A percentile compares a stretch with the other conserved stretches of the same genome.
These are phyloP conservation scores for Vanrija pseudolonga DNA, from an alignment of 1,284 basidiomycete species.

Conservation along the genomic window DNA sequence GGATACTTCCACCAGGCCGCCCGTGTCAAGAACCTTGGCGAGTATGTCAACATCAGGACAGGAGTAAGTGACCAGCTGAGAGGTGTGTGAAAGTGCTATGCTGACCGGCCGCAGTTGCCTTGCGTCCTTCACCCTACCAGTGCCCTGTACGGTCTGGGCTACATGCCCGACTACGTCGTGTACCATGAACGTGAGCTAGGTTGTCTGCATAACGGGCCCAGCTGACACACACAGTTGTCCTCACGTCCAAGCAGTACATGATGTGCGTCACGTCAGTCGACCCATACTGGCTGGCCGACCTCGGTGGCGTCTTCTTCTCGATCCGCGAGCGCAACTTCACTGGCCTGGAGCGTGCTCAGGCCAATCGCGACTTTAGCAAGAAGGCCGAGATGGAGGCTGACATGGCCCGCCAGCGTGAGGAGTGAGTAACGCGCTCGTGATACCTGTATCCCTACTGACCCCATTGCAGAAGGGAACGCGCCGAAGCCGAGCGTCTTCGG, in stretches of 20 bases:
- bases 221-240: conserved; percentile 56
- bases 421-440: conserved; percentile 57
- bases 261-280: conserved; percentile 93
- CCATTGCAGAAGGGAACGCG: conserved; percentile 31
- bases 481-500: conserved; percentile 61
- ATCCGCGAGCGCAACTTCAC: conserved; percentile 94
- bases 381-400: conserved; percentile 79
- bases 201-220: conserved; percentile 13
- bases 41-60: conserved; percentile 97
- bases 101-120: conserved; percentile 35
- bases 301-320: conserved; percentile 91
- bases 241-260: conserved; percentile 93
- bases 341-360: conserved; percentile 62
- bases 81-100: background rate
- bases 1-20: conserved; percentile 99
- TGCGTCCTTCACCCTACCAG: conserved; percentile 83
- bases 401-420: conserved; percentile 80
- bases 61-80: conserved; percentile 54
- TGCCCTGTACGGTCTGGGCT: conserved; percentile 92
- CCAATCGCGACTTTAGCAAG: conserved; percentile 83
- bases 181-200: conserved; percentile 73
- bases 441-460: background rate
- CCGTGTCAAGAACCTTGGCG: conserved; percentile 95
- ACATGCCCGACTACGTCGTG: conserved; percentile 92
- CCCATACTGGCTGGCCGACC: conserved; percentile 90